Evolutionary conservation across 2,329 filamentous ascomycete species (phyloP).

Genomic region (Fusarium pseudograminearum): DNA sequence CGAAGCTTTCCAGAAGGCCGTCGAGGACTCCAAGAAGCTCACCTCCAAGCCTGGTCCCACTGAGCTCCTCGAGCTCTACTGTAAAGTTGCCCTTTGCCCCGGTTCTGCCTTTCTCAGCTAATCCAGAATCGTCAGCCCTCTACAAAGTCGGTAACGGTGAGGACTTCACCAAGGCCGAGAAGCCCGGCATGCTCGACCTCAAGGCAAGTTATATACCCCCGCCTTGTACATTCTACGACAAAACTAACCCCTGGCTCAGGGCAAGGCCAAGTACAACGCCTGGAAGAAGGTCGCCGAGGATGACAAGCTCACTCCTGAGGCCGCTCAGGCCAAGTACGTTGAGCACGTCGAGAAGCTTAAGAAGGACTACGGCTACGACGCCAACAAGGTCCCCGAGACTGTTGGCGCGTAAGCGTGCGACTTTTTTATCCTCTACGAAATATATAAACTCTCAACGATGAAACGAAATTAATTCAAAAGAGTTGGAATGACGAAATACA

Average conservation of each 20-base stretch:
- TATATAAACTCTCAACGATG: conserved; percentile 24
- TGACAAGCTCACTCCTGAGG: conserved; percentile 66
- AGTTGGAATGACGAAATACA: conserved; percentile 27
- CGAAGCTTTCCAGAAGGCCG: conserved; percentile 67
- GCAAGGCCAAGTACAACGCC: conserved; percentile 82
- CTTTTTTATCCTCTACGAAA: conserved; percentile 1
- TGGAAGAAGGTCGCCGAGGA: conserved; percentile 80
- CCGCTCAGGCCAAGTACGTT: conserved; percentile 83
- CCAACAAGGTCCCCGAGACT: conserved; percentile 71
- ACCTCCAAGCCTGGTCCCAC: conserved; percentile 72
- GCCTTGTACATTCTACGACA: neutral
- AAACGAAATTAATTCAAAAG: conserved; percentile 27
- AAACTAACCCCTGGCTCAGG: conserved; percentile 59
- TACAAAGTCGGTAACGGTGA: conserved; percentile 70
- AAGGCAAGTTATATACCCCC: conserved; percentile 60
- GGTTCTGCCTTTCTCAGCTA: neutral
- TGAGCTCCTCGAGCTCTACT: conserved; percentile 73
- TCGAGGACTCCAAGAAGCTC: conserved; percentile 75
- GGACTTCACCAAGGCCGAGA: conserved; percentile 66
- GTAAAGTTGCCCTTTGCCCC: conserved; percentile 52
- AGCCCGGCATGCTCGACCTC: conserved; percentile 77
- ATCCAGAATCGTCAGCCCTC: conserved; percentile 57
- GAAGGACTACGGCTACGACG: conserved; percentile 74
- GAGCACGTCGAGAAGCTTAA: conserved; percentile 78
- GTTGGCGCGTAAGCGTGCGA: conserved; percentile 54